Evolutionary conservation across 2,329 filamentous ascomycete species (phyloP).

Genomic region (Aspergillus costaricaensis): DNA sequence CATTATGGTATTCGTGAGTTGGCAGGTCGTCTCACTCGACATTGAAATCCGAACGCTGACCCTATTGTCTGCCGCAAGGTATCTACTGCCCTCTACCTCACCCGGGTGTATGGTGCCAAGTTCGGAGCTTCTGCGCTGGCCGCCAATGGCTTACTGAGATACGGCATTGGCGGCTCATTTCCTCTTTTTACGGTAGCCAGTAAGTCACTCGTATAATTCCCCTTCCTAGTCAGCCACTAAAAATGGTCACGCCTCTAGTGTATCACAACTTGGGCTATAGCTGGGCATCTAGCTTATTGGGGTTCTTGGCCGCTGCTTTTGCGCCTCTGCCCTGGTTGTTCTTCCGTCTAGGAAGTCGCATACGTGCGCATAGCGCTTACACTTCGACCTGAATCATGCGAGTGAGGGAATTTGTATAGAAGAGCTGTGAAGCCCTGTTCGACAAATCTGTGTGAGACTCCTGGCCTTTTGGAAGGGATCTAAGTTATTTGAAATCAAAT

Average conservation of each 20-base stretch:
- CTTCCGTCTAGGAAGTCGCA: slow-evolving; percentile 42
- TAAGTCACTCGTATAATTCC: slow-evolving; percentile 10
- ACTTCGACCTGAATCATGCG: background rate
- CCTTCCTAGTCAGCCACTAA: no score
- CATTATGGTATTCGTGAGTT: slow-evolving; percentile 34
- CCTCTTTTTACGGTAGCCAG: slow-evolving; percentile 36
- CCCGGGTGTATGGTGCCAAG: slow-evolving; percentile 32
- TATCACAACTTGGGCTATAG: slow-evolving; percentile 34
- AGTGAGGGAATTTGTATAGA: no score
- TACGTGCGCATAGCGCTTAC: slow-evolving; percentile 44
- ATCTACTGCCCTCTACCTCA: slow-evolving; percentile 47
- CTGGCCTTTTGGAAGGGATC: no score
- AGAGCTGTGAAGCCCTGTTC: no score
- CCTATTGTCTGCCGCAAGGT: background rate
- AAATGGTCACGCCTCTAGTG: slow-evolving; percentile 20
- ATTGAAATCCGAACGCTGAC: no score
- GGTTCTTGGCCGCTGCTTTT: slow-evolving; percentile 33
- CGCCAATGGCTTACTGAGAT: slow-evolving; percentile 38
- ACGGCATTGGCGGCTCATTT: slow-evolving; percentile 36
- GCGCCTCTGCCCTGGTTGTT: slow-evolving; percentile 49
- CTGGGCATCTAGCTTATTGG: slow-evolving; percentile 39
- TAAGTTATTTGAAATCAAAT: no score
- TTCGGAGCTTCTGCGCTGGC: slow-evolving; percentile 32
- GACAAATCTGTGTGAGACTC: no score
- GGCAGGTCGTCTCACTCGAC: slow-evolving; percentile 14